Evolutionary conservation across 805 yeast genomes (phyloP).

Genomic region (Metschnikowia lunata): DNA sequence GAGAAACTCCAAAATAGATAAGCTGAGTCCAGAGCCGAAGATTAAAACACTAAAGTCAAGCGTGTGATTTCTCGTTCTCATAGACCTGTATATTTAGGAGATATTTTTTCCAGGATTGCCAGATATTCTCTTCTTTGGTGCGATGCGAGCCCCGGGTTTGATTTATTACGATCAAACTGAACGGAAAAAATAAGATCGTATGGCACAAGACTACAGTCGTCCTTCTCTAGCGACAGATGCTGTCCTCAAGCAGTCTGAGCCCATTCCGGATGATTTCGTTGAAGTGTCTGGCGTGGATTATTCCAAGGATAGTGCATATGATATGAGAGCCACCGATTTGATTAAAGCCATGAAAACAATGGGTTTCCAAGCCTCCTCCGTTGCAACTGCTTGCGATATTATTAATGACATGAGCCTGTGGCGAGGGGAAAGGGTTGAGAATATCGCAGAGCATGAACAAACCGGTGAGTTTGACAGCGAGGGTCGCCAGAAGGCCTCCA

Average conservation of each 20-base stretch:
- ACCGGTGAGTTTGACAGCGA: conserved; percentile 74
- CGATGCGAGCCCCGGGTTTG: not conserved
- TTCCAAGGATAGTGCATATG: conserved; percentile 66
- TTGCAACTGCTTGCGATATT: conserved; percentile 86
- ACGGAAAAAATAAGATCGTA: not conserved
- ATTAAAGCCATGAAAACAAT: conserved; percentile 81
- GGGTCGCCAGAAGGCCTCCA: conserved; percentile 80
- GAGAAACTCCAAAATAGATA: no score
- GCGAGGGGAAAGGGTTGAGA: conserved; percentile 78
- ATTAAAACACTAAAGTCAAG: no score
- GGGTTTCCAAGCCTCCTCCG: conserved; percentile 95
- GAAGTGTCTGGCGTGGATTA: conserved; percentile 89
- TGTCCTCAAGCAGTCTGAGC: conserved; percentile 79
- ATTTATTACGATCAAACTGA: not conserved
- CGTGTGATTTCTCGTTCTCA: no score
- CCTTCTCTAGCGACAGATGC: conserved; percentile 88
- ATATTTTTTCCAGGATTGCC: not conserved
- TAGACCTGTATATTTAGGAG: no score
- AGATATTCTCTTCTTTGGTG: conserved; percentile 1
- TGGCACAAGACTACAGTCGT: conserved; percentile 15
- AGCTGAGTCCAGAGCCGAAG: no score
- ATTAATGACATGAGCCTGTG: conserved; percentile 88
- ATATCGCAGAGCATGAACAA: conserved; percentile 58
- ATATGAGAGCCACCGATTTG: conserved; percentile 76
- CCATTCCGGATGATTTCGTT: conserved; percentile 76